Evolutionary conservation across 148 eudicot species (phyloP).

Genomic region (Oxyria digyna): DNA sequence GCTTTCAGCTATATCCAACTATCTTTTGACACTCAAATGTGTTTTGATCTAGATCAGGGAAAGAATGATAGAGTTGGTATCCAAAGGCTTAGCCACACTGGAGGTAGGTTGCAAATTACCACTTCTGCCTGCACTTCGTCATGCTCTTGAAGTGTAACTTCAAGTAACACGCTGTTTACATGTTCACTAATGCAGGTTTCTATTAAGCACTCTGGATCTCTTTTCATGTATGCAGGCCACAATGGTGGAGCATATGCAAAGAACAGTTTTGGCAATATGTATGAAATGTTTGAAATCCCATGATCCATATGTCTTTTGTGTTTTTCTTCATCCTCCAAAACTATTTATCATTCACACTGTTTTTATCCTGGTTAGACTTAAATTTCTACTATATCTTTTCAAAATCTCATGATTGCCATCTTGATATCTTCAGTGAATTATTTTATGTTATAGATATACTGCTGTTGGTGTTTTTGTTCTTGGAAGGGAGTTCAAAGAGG

Average conservation of each 20-base stretch:
- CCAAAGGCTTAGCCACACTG: conserved; percentile 72
- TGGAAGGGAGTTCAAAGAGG: conserved; percentile 78
- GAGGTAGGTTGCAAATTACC: conserved; percentile 40
- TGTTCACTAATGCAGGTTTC: conserved; percentile 76
- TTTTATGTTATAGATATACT: conserved; percentile 57
- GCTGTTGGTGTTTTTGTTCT: conserved; percentile 98
- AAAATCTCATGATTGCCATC: no score
- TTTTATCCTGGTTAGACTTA: neutral
- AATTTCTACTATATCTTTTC: no score
- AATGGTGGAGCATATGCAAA: conserved; percentile 98
- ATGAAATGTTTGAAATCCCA: no score
- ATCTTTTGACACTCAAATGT: neutral
- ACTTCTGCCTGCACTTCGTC: no score
- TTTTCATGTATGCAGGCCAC: conserved; percentile 99
- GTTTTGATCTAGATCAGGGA: conserved; percentile 44
- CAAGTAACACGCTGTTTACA: neutral
- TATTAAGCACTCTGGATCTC: conserved; percentile 93
- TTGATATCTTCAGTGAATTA: neutral
- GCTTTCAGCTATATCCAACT: no score
- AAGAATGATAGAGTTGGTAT: conserved; percentile 88
- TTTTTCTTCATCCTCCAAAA: neutral
- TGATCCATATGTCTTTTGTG: neutral
- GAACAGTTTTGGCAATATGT: conserved; percentile 95
- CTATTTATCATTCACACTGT: neutral
- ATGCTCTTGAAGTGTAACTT: neutral